Evolutionary conservation across 805 yeast species (phyloP), one percentile per base, ranked within the genome.

Genomic region (Danielia oregonensis): DNA sequence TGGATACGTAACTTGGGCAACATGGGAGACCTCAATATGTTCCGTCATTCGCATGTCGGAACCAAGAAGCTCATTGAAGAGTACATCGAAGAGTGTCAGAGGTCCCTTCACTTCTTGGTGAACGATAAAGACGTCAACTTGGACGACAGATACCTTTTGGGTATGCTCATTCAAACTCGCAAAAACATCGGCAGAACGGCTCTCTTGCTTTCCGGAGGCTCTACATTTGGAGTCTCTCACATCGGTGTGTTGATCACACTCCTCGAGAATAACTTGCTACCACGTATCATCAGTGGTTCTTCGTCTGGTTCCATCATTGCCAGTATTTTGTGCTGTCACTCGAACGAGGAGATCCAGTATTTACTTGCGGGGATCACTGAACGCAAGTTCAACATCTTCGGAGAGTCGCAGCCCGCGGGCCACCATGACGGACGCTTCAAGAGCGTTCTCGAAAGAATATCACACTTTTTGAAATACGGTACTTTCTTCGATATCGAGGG

Each of bases 271-370:
- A 79, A 82, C 35, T 64, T 88, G 15, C 63, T 91, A 16, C 99
- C 99, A 0, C 73, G 84, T 31, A 85, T 93, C 24, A 78, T 93
- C 11, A 84, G 95, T 30, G 98, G 99, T 1, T 84, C 95, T 10
- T 86, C 96, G 16, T 95, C 97, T 0, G 99, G 99, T 12, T 88
- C 96, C 1, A 89, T 93, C 33, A 81, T 93, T 30, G 97, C 97
- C 13, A 77, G 95, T 31, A 78, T 93, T 12, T 68, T 93, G 30
- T 87, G 96, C 52, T 81, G 85, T 12, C 86, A 83, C 52, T 75
- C 82, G 7, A 80, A 79, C 38, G 84, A 78, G 21, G 97, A 89
- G 57, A 68, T 80, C 2, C 57, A 68, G 13, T 70, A 61, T 5
- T 55, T 86, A 12, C 61, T 91, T 38, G 70, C 61, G 19, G 75